These are phyloP conservation scores for Kuraishia cidri DNA, from an alignment of 805 yeast species.

Conservation along the genomic window DNA sequence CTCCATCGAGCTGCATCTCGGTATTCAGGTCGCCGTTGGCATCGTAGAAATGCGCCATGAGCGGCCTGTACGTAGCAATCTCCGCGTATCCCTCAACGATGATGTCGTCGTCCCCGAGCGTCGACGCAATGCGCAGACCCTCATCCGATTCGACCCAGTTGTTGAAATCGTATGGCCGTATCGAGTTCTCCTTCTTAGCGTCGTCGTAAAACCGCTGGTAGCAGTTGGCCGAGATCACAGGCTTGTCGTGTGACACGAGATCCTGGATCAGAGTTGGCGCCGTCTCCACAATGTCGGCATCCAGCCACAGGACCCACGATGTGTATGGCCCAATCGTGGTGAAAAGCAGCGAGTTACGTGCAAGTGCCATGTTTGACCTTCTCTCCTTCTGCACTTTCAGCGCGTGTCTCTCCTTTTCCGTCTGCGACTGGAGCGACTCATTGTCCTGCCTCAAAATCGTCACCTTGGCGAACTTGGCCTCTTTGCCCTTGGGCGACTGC, in stretches of 20 bases:
- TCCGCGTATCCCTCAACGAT: constrained; percentile 92
- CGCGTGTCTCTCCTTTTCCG: constrained; percentile 89
- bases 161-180: constrained; percentile 91
- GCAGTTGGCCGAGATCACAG: constrained; percentile 88
- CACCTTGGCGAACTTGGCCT: constrained; percentile 68
- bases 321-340: constrained; percentile 85
- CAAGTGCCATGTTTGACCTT: constrained; percentile 85
- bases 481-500: constrained; percentile 51
- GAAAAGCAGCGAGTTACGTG: constrained; percentile 85
- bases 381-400: constrained; percentile 79
- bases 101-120: constrained; percentile 80
- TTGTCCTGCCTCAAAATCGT: constrained; percentile 89
- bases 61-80: constrained; percentile 86
- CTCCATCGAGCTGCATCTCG: constrained; percentile 90
- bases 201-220: constrained; percentile 74
- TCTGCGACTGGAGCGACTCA: constrained; percentile 63
- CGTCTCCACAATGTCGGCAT: constrained; percentile 88
- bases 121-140: constrained; percentile 66
- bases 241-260: constrained; percentile 74
- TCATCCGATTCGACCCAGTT: constrained; percentile 88
- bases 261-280: constrained; percentile 82
- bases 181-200: constrained; percentile 37
- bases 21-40: constrained; percentile 49
- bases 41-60: constrained; percentile 87
- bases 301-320: constrained; percentile 95